Conservation (phyloP, 75 land plant species). For the Cupressus sempervirens region DNA sequence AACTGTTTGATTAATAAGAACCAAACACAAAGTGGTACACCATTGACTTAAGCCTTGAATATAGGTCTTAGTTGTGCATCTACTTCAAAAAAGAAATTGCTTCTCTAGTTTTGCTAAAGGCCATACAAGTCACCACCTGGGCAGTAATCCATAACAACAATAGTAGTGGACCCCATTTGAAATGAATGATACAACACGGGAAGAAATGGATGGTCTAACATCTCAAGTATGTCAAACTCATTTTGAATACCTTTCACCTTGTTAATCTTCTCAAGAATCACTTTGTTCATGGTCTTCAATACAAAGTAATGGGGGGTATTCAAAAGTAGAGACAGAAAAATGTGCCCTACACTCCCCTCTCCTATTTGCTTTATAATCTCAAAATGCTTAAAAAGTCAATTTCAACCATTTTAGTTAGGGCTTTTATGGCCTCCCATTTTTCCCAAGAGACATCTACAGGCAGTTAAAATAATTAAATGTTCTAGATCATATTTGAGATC, state of each 20-base stretch:
- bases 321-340: background rate
- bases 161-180: background rate
- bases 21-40: too few relatives aligned
- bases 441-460: too few relatives aligned
- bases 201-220: conserved; percentile 27
- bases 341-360: background rate
- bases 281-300: conserved; percentile 2
- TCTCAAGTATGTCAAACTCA: conserved; percentile 18
- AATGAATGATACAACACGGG: conserved; percentile 19
- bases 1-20: too few relatives aligned
- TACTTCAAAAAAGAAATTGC: background rate
- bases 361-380: background rate
- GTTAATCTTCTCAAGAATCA: background rate
- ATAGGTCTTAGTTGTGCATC: background rate
- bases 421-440: conserved; percentile 1
- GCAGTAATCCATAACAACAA: conserved; percentile 28
- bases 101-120: conserved; percentile 1
- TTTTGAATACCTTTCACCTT: conserved; percentile 1
- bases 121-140: conserved; percentile 22
- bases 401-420: background rate
- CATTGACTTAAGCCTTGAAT: too few relatives aligned
- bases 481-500: too few relatives aligned
- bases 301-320: background rate
- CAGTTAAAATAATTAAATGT: too few relatives aligned
- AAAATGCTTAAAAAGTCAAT: background rate